phyloP scores from a whole-genome alignment of 345 rosid genomes.

The Odontarrhena argentea region DNA sequence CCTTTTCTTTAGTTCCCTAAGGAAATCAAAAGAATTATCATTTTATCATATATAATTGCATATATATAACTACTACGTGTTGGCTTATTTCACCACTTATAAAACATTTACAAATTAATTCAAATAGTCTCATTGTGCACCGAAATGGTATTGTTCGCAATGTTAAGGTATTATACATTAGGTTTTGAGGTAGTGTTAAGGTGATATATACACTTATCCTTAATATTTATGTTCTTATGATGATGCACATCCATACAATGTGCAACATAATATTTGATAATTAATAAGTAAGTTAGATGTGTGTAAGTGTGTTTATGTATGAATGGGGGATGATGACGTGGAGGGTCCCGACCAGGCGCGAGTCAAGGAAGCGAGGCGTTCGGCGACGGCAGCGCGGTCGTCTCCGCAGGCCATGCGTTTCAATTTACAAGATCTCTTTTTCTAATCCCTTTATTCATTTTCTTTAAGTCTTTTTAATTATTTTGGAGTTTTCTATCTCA shows the following conservation, averaged over 20 bases:
- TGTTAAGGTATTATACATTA: no score
- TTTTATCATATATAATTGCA: neutral
- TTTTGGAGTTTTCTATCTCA: constrained; percentile 3
- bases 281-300: no score
- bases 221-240: no score
- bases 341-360: constrained; percentile 48
- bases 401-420: constrained; percentile 55
- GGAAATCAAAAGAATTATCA: neutral
- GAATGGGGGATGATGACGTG: constrained; percentile 35
- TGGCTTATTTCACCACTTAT: neutral
- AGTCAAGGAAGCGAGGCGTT: constrained; percentile 71
- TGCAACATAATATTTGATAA: no score
- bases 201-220: no score
- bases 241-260: no score
- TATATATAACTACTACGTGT: no score
- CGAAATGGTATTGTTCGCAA: no score
- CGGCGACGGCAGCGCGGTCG: constrained; percentile 85
- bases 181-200: no score
- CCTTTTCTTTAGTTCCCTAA: neutral
- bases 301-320: neutral
- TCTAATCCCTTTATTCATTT: constrained; percentile 10
- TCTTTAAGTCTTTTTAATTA: neutral
- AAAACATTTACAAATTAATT: no score
- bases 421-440: constrained; percentile 61
- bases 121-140: no score